Conservation (phyloP, 2,329 filamentous ascomycete genomes). For the Fusarium oxysporum region DNA sequence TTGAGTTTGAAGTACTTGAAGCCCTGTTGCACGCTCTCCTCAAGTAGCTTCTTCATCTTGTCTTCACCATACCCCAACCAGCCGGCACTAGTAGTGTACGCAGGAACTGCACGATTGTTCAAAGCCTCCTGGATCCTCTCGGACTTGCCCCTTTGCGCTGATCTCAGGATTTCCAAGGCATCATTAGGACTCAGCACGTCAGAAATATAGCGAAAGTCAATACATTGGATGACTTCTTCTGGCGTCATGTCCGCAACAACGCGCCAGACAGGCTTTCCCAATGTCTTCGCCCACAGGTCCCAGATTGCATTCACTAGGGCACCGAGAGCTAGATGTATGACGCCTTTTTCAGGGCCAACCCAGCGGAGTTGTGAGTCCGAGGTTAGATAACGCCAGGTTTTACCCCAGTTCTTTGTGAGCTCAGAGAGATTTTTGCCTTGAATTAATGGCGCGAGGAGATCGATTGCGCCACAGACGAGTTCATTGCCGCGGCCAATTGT, state of each 20-base stretch:
- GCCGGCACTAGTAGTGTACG: not conserved
- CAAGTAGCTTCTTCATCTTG: not conserved
- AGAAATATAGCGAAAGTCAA: constrained; percentile 94
- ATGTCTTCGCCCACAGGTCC: constrained; percentile 92
- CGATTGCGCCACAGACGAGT: constrained; percentile 87
- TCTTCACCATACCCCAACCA: not conserved
- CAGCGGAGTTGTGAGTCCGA: constrained; percentile 89
- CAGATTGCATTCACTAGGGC: constrained; percentile 93
- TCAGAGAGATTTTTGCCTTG: constrained; percentile 79
- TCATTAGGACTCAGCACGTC: constrained; percentile 61
- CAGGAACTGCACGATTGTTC: not conserved
- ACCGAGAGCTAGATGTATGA: constrained; percentile 89
- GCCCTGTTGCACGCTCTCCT: not conserved
- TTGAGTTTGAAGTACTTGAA: not conserved
- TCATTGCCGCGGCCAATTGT: constrained; percentile 92
- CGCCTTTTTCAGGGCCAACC: constrained; percentile 94
- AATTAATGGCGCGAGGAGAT: constrained; percentile 81
- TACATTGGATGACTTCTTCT: constrained; percentile 85
- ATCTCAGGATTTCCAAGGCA: not conserved
- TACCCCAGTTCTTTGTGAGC: constrained; percentile 82
- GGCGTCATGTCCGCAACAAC: constrained; percentile 90
- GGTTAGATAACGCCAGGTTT: constrained; percentile 90
- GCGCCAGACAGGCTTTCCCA: constrained; percentile 88
- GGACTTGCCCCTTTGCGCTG: not conserved
- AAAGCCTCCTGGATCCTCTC: not conserved